Conservation (phyloP, 169 alveolate species). For the Cryptosporidium baileyi region DNA sequence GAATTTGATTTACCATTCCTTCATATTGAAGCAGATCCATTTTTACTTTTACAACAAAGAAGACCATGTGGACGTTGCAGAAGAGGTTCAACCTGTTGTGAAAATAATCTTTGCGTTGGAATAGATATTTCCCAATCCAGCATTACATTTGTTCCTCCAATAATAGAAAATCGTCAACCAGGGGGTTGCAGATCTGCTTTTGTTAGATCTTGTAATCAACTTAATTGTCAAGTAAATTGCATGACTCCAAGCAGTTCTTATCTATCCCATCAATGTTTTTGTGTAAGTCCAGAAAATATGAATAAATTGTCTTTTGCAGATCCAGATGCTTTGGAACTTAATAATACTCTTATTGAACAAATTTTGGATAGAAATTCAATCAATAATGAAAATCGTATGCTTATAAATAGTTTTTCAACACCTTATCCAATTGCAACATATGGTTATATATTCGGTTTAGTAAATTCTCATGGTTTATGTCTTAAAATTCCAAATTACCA, state of each 20-base stretch:
- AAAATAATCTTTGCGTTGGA: constrained; percentile 68
- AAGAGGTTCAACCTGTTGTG: constrained; percentile 66
- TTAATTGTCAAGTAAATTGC: constrained; percentile 55
- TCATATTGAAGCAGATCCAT: constrained; percentile 66
- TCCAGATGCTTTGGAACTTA: constrained; percentile 38
- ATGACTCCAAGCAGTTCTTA: constrained; percentile 39
- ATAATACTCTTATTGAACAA: constrained; percentile 33
- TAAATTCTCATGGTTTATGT: constrained; percentile 58
- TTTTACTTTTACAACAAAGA: constrained; percentile 50
- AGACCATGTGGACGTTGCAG: constrained; percentile 71
- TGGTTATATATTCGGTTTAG: constrained; percentile 54
- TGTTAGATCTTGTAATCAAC: constrained; percentile 52
- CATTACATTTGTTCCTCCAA: constrained; percentile 63
- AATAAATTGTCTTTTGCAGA: constrained; percentile 46
- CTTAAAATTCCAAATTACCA: constrained; percentile 47
- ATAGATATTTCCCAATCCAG: constrained; percentile 66
- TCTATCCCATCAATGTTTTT: constrained; percentile 61
- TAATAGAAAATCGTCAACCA: constrained; percentile 20
- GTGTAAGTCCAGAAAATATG: constrained; percentile 69
- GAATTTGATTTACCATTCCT: constrained; percentile 45
- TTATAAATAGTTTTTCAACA: constrained; percentile 46
- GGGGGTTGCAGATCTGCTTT: constrained; percentile 70
- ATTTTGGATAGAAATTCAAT: background rate
- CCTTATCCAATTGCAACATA: constrained; percentile 64
- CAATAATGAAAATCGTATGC: background rate